These are phyloP conservation scores for Knoxia roxburghii DNA, from an alignment of 257 asterid genomes.

Conservation along the genomic window DNA sequence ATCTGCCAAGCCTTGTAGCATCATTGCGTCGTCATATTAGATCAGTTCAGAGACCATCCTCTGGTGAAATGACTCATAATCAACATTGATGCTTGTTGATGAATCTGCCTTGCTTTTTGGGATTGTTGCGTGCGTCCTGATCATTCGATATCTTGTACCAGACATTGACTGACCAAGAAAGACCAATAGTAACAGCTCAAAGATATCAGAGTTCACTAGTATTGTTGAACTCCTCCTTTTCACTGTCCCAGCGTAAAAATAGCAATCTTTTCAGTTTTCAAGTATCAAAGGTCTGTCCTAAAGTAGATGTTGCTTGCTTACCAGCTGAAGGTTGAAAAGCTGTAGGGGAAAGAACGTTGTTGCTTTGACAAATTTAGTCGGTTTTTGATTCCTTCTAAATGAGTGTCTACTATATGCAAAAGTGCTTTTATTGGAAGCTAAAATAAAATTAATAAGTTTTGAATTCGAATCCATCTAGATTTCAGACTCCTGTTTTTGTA, in stretches of 20 bases:
- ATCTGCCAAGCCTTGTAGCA: conserved; percentile 12
- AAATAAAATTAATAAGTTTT: too few relatives aligned
- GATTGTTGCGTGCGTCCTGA: conserved; percentile 7
- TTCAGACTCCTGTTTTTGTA: too few relatives aligned
- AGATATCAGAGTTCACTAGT: background rate
- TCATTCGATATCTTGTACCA: background rate
- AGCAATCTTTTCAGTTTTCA: background rate
- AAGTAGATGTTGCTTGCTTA: background rate
- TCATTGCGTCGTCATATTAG: background rate
- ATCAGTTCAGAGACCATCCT: conserved; percentile 5
- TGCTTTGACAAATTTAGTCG: background rate
- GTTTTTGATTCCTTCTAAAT: background rate
- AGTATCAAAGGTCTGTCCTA: background rate
- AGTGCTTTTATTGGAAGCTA: background rate
- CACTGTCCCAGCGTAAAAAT: background rate
- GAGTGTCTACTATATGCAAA: background rate
- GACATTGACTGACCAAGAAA: background rate
- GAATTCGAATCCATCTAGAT: too few relatives aligned
- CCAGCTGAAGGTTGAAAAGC: background rate
- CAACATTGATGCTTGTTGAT: conserved; percentile 4
- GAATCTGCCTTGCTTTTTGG: conserved; percentile 3
- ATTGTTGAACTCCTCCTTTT: background rate
- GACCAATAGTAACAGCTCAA: background rate
- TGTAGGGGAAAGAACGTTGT: background rate
- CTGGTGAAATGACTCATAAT: background rate